Evolutionary conservation across 495 filamentous ascomycete genomes (phyloP).

Genomic region (Saxophila tyrrhenica): DNA sequence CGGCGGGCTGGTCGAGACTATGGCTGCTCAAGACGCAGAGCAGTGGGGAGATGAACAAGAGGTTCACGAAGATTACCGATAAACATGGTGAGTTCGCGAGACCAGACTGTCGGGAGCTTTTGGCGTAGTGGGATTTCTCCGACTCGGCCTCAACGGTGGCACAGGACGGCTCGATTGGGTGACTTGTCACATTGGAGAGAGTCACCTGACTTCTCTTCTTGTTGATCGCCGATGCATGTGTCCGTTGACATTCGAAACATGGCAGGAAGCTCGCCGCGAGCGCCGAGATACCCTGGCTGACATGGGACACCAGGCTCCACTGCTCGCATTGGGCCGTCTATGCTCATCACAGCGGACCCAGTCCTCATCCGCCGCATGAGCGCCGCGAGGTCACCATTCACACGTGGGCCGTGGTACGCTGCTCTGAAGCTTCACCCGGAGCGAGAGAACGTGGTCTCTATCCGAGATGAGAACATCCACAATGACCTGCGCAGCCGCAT

Average conservation of each 20-base stretch:
- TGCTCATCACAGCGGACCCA: slow-evolving; percentile 34
- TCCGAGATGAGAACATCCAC: slow-evolving; percentile 31
- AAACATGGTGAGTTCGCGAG: slow-evolving; percentile 19
- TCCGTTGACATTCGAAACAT: too few species aligned
- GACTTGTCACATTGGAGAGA: not conserved
- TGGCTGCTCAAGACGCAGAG: slow-evolving; percentile 21
- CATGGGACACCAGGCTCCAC: slow-evolving; percentile 26
- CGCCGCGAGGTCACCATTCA: slow-evolving; percentile 30
- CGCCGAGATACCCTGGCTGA: slow-evolving; percentile 6
- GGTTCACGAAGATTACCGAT: slow-evolving; percentile 21
- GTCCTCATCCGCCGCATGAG: slow-evolving; percentile 33
- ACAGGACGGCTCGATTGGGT: not conserved
- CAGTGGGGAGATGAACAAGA: slow-evolving; percentile 23
- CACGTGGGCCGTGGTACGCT: slow-evolving; percentile 34
- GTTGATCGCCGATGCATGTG: too few species aligned
- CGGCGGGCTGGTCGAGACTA: slow-evolving; percentile 18
- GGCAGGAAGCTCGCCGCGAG: too few species aligned
- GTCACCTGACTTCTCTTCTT: too few species aligned
- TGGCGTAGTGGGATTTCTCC: not conserved
- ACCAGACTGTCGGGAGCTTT: not conserved
- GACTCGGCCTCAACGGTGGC: not conserved
- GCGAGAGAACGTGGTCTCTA: slow-evolving; percentile 32
- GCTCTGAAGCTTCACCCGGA: slow-evolving; percentile 33
- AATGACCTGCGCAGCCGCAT: slow-evolving; percentile 28
- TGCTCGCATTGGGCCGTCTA: slow-evolving; percentile 34